phyloP scores from a whole-genome alignment of 2,329 filamentous ascomycete species.

The Colletotrichum incanum region DNA sequence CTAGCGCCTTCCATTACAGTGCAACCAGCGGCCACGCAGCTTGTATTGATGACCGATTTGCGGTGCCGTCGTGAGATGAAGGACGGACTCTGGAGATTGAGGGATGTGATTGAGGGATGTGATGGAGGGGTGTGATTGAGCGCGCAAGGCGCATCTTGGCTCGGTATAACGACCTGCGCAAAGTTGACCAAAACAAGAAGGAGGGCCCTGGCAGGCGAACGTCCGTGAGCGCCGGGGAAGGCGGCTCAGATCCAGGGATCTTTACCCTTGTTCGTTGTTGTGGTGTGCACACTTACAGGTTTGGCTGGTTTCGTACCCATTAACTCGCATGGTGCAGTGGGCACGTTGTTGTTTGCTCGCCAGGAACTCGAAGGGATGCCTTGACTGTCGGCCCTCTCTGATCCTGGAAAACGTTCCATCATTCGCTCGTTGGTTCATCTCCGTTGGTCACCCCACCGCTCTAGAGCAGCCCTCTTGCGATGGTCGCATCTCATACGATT shows the following conservation, averaged over 20 bases:
- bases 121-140: not conserved
- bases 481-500: too few relatives aligned
- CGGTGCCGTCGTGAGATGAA: too few relatives aligned
- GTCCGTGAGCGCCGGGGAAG: not conserved
- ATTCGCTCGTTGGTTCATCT: too few relatives aligned
- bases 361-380: too few relatives aligned
- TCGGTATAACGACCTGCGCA: not conserved
- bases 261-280: not conserved
- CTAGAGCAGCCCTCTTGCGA: too few relatives aligned
- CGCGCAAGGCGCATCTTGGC: not conserved
- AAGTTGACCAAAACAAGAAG: not conserved
- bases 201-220: not conserved
- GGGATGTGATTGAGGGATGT: not conserved
- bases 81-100: not conserved
- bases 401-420: too few relatives aligned
- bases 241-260: not conserved
- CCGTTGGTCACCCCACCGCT: too few relatives aligned
- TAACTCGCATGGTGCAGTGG: not conserved
- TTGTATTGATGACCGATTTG: too few relatives aligned
- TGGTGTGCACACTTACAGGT: not conserved
- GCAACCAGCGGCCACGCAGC: too few relatives aligned
- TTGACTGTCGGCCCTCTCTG: too few relatives aligned
- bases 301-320: not conserved
- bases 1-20: too few relatives aligned
- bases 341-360: too few relatives aligned